phyloP scores from a whole-genome alignment of 169 alveolate species.

The Cryptosporidium sp. region DNA sequence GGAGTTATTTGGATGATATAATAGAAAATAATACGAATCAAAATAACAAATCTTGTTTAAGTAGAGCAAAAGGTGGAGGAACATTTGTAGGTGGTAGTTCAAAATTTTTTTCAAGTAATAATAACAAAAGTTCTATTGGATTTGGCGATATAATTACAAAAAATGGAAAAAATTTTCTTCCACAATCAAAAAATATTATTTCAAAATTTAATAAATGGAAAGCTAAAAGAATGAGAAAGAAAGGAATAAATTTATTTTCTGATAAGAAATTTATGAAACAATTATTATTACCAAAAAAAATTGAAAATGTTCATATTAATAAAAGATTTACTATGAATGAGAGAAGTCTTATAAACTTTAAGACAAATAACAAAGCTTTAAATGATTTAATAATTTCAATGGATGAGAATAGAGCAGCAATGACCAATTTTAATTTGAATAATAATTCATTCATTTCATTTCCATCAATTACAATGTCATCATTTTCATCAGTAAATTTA shows the following conservation, averaged over 20 bases:
- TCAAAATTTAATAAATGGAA: background rate
- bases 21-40: background rate
- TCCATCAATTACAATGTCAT: background rate
- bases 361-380: constrained; percentile 15
- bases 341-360: background rate
- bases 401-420: background rate
- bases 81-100: background rate
- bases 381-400: constrained; percentile 10
- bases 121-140: background rate
- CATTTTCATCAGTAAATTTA: background rate
- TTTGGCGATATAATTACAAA: background rate
- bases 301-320: constrained; percentile 22
- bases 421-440: background rate
- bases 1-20: background rate
- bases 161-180: background rate
- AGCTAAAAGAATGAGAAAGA: background rate
- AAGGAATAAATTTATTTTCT: constrained; percentile 5
- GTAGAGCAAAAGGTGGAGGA: background rate
- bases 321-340: constrained; percentile 16
- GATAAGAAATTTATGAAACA: constrained; percentile 40
- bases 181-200: background rate
- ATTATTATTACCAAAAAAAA: constrained; percentile 28
- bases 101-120: background rate
- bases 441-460: background rate
- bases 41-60: background rate